Conservation (phyloP, 345 rosid species). For the Carallia pectinifolia region DNA sequence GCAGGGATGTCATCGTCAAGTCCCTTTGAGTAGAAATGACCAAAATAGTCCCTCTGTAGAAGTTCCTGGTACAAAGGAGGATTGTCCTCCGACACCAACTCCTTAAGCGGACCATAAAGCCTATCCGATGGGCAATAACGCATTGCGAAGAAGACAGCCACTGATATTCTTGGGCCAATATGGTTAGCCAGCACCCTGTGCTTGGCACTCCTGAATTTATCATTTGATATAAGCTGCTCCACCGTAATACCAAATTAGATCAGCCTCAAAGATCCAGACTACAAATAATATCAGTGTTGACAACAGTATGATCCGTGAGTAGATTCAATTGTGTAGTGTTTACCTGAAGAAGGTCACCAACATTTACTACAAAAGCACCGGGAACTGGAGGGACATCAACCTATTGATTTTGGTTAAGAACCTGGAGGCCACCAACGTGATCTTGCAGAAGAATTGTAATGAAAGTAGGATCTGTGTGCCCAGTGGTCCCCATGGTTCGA, state of each 20-base stretch:
- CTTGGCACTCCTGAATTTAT: constrained; percentile 19
- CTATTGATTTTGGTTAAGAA: constrained; percentile 22
- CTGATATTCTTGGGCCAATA: constrained; percentile 26
- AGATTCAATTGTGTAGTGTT: neutral
- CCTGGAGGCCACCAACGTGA: constrained; percentile 19
- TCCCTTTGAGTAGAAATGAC: neutral
- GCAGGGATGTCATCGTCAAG: neutral
- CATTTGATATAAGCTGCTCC: constrained; percentile 22
- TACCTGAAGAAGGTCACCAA: constrained; percentile 29
- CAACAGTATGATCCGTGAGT: neutral
- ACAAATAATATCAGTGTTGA: neutral
- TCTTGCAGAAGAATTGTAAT: constrained; percentile 25
- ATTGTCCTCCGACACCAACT: constrained; percentile 16
- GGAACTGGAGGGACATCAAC: constrained; percentile 18
- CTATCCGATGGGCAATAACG: constrained; percentile 3
- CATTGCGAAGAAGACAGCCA: constrained; percentile 20
- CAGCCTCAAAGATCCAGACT: neutral
- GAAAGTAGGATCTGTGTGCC: constrained; percentile 21
- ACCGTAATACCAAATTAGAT: too few relatives aligned
- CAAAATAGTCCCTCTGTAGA: constrained; percentile 4
- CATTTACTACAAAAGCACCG: constrained; percentile 16
- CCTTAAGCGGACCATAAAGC: constrained; percentile 22
- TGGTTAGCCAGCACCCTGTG: constrained; percentile 28
- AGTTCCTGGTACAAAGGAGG: constrained; percentile 28
- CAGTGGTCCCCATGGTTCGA: constrained; percentile 20